A percentile compares a stretch with the other conserved stretches of the same genome.
Evolutionary conservation across 345 rosid species (phyloP).

Genomic region (Kernera saxatilis): DNA sequence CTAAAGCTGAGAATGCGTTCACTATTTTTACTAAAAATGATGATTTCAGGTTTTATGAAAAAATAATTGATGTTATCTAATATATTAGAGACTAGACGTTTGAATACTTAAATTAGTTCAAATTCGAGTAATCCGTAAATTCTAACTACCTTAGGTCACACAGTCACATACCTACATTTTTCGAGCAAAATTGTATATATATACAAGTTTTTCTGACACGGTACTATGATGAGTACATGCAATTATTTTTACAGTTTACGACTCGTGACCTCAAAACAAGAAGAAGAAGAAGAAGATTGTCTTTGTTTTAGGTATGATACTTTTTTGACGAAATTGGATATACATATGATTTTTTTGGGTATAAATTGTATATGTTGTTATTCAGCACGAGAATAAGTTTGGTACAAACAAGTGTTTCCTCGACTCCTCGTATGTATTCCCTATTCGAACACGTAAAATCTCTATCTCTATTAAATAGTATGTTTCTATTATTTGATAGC

Average conservation of each 20-base stretch:
- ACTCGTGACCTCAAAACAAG: background rate
- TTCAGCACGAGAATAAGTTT: background rate
- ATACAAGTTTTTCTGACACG: background rate
- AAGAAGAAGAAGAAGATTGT: background rate
- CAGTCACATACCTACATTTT: background rate
- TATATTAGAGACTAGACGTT: background rate
- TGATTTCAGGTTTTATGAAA: background rate
- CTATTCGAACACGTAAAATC: conserved; percentile 3
- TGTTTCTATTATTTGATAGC: background rate
- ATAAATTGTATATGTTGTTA: background rate
- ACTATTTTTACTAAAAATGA: background rate
- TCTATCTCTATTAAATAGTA: background rate
- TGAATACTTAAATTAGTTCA: background rate
- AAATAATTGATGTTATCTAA: background rate
- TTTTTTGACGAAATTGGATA: background rate
- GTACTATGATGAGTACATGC: background rate
- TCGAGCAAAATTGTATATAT: background rate
- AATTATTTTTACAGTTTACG: background rate
- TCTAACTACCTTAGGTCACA: background rate
- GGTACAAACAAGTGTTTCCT: background rate
- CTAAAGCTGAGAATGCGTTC: background rate
- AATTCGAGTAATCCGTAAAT: background rate
- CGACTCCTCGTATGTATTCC: background rate
- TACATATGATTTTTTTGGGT: background rate
- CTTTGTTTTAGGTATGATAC: background rate